Percentiles rank a stretch among this genome's conserved stretches.
Evolutionary conservation across 2,329 filamentous ascomycete species (phyloP).

Genomic region (Trichoderma citrinoviride): DNA sequence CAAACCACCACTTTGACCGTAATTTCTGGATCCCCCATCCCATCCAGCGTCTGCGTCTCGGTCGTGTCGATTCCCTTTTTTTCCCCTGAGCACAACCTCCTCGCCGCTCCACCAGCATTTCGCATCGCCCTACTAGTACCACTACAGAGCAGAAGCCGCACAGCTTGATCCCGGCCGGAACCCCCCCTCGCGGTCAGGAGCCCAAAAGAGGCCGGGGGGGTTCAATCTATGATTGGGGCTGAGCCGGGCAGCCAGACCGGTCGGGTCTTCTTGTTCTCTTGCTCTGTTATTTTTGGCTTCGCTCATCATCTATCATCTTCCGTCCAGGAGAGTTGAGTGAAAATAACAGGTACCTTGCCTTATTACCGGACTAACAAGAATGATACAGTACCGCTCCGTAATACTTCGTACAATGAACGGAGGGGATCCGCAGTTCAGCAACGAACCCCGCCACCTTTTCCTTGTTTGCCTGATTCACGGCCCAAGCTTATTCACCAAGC

Average conservation of each 20-base stretch:
- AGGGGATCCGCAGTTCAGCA: slow-evolving; percentile 17
- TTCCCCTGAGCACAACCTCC: slow-evolving; percentile 6
- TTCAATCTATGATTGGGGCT: slow-evolving; percentile 4
- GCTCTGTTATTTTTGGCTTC: neutral
- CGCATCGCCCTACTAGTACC: slow-evolving; percentile 17
- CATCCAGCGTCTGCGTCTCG: neutral
- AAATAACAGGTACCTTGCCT: neutral
- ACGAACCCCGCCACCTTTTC: slow-evolving; percentile 16
- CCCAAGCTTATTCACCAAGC: slow-evolving; percentile 14
- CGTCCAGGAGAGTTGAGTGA: neutral
- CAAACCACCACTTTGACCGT: slow-evolving; percentile 19
- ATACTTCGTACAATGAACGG: slow-evolving; percentile 3
- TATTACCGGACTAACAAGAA: neutral
- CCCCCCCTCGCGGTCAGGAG: neutral
- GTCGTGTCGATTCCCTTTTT: slow-evolving; percentile 1
- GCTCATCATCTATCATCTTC: neutral
- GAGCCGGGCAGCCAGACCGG: neutral
- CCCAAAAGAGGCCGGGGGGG: slow-evolving; percentile 5
- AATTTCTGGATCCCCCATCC: slow-evolving; percentile 22
- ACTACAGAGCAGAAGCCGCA: neutral
- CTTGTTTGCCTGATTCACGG: slow-evolving; percentile 6
- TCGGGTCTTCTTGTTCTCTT: neutral
- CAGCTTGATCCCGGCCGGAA: slow-evolving; percentile 13
- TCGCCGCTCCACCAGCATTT: slow-evolving; percentile 17
- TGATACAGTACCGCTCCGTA: neutral